Base-by-base conservation (phyloP, 2,329 filamentous ascomycete species). In the Epicoccum nigrum region DNA sequence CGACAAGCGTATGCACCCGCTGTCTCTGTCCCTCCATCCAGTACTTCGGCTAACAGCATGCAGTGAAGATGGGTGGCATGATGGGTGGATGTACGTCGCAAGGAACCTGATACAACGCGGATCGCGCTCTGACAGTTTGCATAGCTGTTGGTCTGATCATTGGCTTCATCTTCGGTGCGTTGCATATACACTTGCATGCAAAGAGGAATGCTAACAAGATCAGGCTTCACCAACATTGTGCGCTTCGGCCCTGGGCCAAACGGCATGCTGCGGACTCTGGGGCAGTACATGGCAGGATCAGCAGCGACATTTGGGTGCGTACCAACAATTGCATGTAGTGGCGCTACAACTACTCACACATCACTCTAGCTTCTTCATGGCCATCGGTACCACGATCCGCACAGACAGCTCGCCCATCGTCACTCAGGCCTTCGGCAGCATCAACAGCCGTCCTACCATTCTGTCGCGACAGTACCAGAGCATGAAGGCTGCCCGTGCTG, bases 41-140 rank as follows among this genome's bases (percentile, higher is more conserved):
- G 16, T 33, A 60, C 32, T 45, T 58, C 41, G 32, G 62, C 70
- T 69, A 78, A 73, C 55, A 30, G 32, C 50, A 40, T 21, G 65
- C 73, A 96, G 92, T 92, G 75, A 97, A 96, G 82, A 97, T 97
- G 92, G 94, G 94, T 65, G 92, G 89, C 58, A 87, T 99, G 87
- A 97, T 97, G 92, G 94, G 94, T 65, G 90, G 92, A 74, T 95
- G 93, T 97, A 89, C 68, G 92, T 84, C 44, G 51, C 37, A 33
- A 56, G 47, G 23, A 39, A 39, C 34, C 11, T 17, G 20, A n/a
- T 15, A 21, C 12, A 15, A 21, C 19, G 13, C 19, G 40, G 20
- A 45, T 16, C 17, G 23, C 23, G 44, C 13, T 40, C 63, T 67
- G 53, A 67, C 61, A 15, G n/a, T 28, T 3, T 41, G 17, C n/a